Evolutionary conservation across 1,139 yeast species (phyloP).

Genomic region (Scheffersomyces quercinus): DNA sequence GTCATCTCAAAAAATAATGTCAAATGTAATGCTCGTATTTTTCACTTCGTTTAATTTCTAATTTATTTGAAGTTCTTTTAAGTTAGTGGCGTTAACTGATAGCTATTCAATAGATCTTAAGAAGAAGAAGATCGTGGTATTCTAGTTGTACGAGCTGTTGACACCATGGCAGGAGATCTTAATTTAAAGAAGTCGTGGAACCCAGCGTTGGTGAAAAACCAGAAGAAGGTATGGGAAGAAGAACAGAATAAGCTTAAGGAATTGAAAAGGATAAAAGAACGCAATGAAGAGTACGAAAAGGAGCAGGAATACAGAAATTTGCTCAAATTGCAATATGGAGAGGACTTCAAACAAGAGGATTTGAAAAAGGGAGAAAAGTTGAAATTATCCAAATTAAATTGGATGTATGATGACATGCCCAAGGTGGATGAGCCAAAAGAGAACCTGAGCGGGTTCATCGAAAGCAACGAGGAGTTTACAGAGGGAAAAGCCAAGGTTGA

Average conservation of each 20-base stretch:
- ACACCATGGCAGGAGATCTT: conserved; percentile 69
- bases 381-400: conserved; percentile 57
- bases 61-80: too few species aligned
- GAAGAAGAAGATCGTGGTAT: neutral
- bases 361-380: conserved; percentile 42
- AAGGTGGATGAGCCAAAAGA: conserved; percentile 9
- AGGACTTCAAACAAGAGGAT: conserved; percentile 23
- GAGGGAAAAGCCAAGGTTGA: conserved; percentile 38
- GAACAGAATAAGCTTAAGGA: conserved; percentile 81
- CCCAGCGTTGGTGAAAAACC: conserved; percentile 84
- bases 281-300: conserved; percentile 62
- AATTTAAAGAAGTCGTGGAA: conserved; percentile 95
- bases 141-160: neutral
- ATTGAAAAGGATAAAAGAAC: conserved; percentile 62
- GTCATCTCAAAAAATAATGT: too few species aligned
- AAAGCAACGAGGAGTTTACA: conserved; percentile 35
- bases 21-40: too few species aligned
- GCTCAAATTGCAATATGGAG: conserved; percentile 51
- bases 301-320: conserved; percentile 67
- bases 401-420: conserved; percentile 77
- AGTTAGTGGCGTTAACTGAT: too few species aligned
- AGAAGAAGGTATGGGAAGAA: conserved; percentile 78
- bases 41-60: too few species aligned
- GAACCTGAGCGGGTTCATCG: conserved; percentile 33
- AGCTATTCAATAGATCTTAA: neutral